Percentiles rank a stretch among this genome's conserved stretches.
These are phyloP conservation scores for Adiantum capillusveneris DNA, from an alignment of 75 land plant genomes.

Conservation along the genomic window DNA sequence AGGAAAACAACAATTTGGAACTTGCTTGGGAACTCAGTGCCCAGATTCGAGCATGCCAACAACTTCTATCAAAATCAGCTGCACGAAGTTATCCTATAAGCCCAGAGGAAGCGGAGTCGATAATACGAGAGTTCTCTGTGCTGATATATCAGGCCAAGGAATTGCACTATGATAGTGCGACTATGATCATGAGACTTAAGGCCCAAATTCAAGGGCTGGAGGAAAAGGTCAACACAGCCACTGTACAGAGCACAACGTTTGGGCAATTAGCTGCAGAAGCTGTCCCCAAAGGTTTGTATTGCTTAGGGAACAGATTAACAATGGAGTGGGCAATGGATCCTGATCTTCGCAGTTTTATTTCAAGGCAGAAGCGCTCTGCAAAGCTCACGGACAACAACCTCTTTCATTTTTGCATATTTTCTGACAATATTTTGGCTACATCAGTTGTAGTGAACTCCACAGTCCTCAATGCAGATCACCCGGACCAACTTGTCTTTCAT, in stretches of 20 bases:
- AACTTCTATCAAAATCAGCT: slow-evolving; percentile 68
- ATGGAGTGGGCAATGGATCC: slow-evolving; percentile 45
- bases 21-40: slow-evolving; percentile 81
- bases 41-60: slow-evolving; percentile 69
- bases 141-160: slow-evolving; percentile 74
- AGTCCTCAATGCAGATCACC: slow-evolving; percentile 54
- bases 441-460: slow-evolving; percentile 94
- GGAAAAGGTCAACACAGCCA: slow-evolving; percentile 46
- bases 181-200: slow-evolving; percentile 77
- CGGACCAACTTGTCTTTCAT: slow-evolving; percentile 69
- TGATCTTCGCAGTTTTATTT: slow-evolving; percentile 23
- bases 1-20: slow-evolving; percentile 80
- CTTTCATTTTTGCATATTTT: slow-evolving; percentile 77
- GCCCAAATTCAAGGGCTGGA: slow-evolving; percentile 70
- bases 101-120: slow-evolving; percentile 48
- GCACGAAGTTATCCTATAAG: slow-evolving; percentile 38
- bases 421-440: slow-evolving; percentile 84
- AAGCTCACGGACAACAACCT: slow-evolving; percentile 56
- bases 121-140: slow-evolving; percentile 59
- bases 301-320: slow-evolving; percentile 55
- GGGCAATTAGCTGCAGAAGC: slow-evolving; percentile 88
- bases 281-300: slow-evolving; percentile 80
- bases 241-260: slow-evolving; percentile 57
- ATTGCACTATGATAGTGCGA: slow-evolving; percentile 79
- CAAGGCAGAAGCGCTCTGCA: slow-evolving; percentile 13